phyloP scores from a whole-genome alignment of 192 early-diverging fungal genomes.

The Pilobolus umbonatus region DNA sequence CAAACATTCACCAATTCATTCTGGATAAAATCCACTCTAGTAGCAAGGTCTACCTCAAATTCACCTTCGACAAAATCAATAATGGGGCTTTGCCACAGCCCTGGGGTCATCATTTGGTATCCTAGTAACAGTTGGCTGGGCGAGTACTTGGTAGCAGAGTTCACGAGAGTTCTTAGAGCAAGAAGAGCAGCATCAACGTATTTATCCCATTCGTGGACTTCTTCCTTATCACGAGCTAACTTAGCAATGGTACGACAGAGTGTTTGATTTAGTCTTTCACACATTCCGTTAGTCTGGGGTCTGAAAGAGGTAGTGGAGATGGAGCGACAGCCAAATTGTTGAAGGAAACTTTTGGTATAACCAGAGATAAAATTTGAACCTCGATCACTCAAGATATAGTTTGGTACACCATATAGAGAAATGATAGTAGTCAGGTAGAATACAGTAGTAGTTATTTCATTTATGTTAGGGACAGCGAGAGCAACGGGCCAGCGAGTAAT shows the following conservation, averaged over 20 bases:
- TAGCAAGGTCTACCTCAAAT: background rate
- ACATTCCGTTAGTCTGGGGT: constrained; percentile 13
- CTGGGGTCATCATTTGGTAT: constrained; percentile 9
- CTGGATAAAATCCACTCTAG: background rate
- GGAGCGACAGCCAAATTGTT: background rate
- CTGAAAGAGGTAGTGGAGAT: constrained; percentile 9
- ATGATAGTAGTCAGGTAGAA: background rate
- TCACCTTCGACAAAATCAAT: constrained; percentile 4
- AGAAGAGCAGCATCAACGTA: constrained; percentile 9
- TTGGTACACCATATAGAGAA: constrained; percentile 5
- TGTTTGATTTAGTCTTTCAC: constrained; percentile 21
- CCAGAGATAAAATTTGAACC: constrained; percentile 13
- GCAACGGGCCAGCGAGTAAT: constrained; percentile 25
- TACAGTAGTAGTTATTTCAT: background rate
- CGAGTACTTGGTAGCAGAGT: constrained; percentile 1
- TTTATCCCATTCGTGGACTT: background rate
- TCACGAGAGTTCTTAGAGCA: constrained; percentile 7
- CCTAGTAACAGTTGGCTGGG: constrained; percentile 14
- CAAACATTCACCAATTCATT: background rate
- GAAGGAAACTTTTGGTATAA: background rate
- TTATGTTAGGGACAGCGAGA: background rate
- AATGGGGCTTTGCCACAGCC: constrained; percentile 4
- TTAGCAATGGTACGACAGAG: constrained; percentile 14
- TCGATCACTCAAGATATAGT: constrained; percentile 15
- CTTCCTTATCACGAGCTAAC: background rate